Base-by-base conservation (phyloP, 1,284 basidiomycete genomes). In the Trametes sp. region DNA sequence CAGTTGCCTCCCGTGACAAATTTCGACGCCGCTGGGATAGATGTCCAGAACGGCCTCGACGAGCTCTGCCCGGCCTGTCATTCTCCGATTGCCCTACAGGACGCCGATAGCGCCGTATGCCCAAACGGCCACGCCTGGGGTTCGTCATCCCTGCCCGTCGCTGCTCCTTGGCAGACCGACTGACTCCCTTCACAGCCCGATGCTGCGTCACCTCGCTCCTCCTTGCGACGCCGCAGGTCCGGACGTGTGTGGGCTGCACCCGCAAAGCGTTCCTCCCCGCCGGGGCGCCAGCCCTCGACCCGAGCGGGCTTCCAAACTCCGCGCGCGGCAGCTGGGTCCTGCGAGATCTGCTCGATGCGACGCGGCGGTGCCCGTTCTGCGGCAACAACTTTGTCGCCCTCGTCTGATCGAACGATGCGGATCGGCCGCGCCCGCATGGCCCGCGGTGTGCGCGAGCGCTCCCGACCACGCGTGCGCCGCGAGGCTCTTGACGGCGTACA, bases 151-250 rank as follows among this genome's bases (percentile, higher is more conserved):
- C 80, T 74, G 14, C 24, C 31, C 35, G 38, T 54, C 36, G 14
- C 29, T 50, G 26, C 26, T 14, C 14, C 23, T 29, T 57, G 13
- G 13, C 45, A 29, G 24, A 29, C 63, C 35, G 42, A 36, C 64
- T 65, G 2, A 62, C 54, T 24, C n/a, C 33, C 59, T 59, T 64
- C 61, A 62, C 70, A 90, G 89, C 81, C 53, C 84, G 89, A 49
- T 92, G 90, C 72, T 88, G 87, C 16, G 79, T 91, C 58, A 92
- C 89, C 49, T 87, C 87, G 38, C 88, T 90, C 73, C 83, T 91
- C 58, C 79, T 92, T 35, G 80, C 88, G 29, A 90, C 88, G 57
- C 82, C 88, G 16, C 80, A 78, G 76, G 86, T 89, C 24, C 81
- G 88, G 59, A 90, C 89, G 11, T 92, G 89, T 73, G 76, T 89